Conservation (phyloP, 345 rosid genomes). For the thale cress (Arabidopsis thaliana) region TAIR10.1 NC_003074.8:609001-609500, state of each 20-base stretch:
- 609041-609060: constrained; percentile 44
- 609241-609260: constrained; percentile 5
- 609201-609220: constrained; percentile 12
- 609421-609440: constrained; percentile 69
- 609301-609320: constrained; percentile 46
- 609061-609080: constrained; percentile 5
- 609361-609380: constrained; percentile 51
- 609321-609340: constrained; percentile 43
- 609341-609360: constrained; percentile 38
- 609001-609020: constrained; percentile 25
- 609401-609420: constrained; percentile 84
- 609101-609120: constrained; percentile 31
- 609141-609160: constrained; percentile 11
- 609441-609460: constrained; percentile 94
- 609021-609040: constrained; percentile 46
- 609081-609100: constrained; percentile 12
- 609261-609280: background rate
- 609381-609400: constrained; percentile 71
- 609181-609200: constrained; percentile 7
- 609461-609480: constrained; percentile 76
- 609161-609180: constrained; percentile 14
- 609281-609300: constrained; percentile 39
- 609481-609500: constrained; percentile 56
- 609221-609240: constrained; percentile 19
- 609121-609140: constrained; percentile 25